Percentiles rank a stretch among this genome's conserved stretches.
These are phyloP conservation scores for Scheffersomyces insectosa DNA, from an alignment of 1,139 yeast species.

Conservation along the genomic window DNA sequence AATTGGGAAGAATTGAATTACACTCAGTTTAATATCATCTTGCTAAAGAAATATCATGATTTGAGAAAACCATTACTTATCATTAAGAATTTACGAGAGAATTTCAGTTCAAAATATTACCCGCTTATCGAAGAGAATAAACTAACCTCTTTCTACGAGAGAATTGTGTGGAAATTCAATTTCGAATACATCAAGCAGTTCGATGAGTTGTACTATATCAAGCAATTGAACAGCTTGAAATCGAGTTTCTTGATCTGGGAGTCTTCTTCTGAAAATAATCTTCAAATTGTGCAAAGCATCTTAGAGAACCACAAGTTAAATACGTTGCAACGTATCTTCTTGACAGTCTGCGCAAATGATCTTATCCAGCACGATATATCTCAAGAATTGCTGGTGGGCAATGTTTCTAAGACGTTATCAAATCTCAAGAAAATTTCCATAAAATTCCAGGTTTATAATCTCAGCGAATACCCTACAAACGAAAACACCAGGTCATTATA, in stretches of 20 bases:
- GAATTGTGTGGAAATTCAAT: slow-evolving; percentile 45
- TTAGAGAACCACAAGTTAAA: slow-evolving; percentile 17
- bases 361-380: slow-evolving; percentile 15
- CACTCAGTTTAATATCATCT: slow-evolving; percentile 28
- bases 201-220: slow-evolving; percentile 28
- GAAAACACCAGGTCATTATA: slow-evolving; percentile 16
- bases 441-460: slow-evolving; percentile 26
- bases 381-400: slow-evolving; percentile 9
- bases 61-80: slow-evolving; percentile 33
- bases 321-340: slow-evolving; percentile 27
- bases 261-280: slow-evolving; percentile 22
- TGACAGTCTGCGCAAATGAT: slow-evolving; percentile 20
- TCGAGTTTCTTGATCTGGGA: slow-evolving; percentile 47
- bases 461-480: slow-evolving; percentile 14
- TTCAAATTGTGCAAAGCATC: slow-evolving; percentile 17
- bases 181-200: slow-evolving; percentile 33
- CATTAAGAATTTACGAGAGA: slow-evolving; percentile 29
- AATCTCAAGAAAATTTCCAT: slow-evolving; percentile 32
- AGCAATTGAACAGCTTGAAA: slow-evolving; percentile 21
- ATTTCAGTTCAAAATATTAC: slow-evolving; percentile 26
- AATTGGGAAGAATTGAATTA: slow-evolving; percentile 18
- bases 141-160: slow-evolving; percentile 40
- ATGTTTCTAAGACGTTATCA: slow-evolving; percentile 21
- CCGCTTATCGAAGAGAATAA: slow-evolving; percentile 25
- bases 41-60: slow-evolving; percentile 39